Percentiles rank a stretch among this genome's conserved stretches.
These are phyloP conservation scores for Wickerhamomyces xylosicus DNA, from an alignment of 805 yeast species.

Conservation along the genomic window DNA sequence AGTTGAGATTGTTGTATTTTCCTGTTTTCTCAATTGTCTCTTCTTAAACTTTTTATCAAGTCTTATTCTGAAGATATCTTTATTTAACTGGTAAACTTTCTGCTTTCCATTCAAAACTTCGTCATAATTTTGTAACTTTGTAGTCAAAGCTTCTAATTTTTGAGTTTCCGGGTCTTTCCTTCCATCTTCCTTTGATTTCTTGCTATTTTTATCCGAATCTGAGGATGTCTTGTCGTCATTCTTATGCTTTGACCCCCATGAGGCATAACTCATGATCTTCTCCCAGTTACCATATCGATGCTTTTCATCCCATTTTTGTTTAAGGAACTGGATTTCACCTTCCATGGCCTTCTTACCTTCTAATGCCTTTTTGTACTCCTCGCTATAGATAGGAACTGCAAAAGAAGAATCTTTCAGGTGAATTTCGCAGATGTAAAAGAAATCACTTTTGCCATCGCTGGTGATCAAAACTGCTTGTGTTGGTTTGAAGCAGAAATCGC, in stretches of 20 bases:
- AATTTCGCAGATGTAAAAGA: slow-evolving; percentile 18
- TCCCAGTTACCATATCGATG: slow-evolving; percentile 18
- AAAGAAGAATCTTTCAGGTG: slow-evolving; percentile 16
- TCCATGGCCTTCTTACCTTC: slow-evolving; percentile 13
- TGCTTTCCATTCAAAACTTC: slow-evolving; percentile 21
- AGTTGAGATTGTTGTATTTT: background rate
- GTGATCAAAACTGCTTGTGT: slow-evolving; percentile 17
- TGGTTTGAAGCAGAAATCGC: slow-evolving; percentile 20
- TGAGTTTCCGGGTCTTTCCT: slow-evolving; percentile 7
- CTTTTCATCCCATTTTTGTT: slow-evolving; percentile 19
- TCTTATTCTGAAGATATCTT: slow-evolving; percentile 30
- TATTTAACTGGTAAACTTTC: slow-evolving; percentile 26
- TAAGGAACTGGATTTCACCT: slow-evolving; percentile 11
- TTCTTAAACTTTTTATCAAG: slow-evolving; percentile 18
- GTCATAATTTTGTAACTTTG: slow-evolving; percentile 5
- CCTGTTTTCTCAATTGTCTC: too few species aligned
- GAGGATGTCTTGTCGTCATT: slow-evolving; percentile 4
- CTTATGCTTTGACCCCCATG: background rate
- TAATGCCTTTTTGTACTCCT: slow-evolving; percentile 15
- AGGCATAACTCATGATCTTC: slow-evolving; percentile 12
- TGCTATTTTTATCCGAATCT: slow-evolving; percentile 8
- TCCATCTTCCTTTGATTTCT: slow-evolving; percentile 5
- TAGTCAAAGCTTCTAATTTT: slow-evolving; percentile 8
- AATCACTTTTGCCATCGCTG: slow-evolving; percentile 14
- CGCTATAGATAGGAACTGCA: slow-evolving; percentile 13